Conservation (phyloP, 2,329 filamentous ascomycete species). For the Epichloe glyceriae region DNA sequence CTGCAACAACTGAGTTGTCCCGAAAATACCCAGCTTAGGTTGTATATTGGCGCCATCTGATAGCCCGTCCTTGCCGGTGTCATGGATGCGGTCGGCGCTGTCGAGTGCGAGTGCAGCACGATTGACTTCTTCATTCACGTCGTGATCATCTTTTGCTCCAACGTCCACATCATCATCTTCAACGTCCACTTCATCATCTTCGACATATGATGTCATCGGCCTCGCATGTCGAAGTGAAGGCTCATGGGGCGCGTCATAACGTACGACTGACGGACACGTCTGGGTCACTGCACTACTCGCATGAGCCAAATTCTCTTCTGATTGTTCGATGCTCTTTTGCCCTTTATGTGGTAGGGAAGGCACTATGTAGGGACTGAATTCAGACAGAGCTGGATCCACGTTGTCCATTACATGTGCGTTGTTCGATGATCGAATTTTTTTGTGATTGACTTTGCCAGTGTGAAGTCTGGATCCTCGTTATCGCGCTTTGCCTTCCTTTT, state of each 20-base stretch:
- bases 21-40: not conserved
- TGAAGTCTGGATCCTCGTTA: slow-evolving; percentile 42
- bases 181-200: slow-evolving; percentile 28
- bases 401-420: slow-evolving; percentile 22
- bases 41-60: not conserved
- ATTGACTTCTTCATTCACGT: not conserved
- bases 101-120: not conserved
- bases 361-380: slow-evolving; percentile 6
- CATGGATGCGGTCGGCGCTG: not conserved
- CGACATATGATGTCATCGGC: slow-evolving; percentile 37
- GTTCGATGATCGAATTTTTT: slow-evolving; percentile 22
- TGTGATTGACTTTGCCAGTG: slow-evolving; percentile 29
- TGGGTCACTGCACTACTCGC: slow-evolving; percentile 19
- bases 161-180: slow-evolving; percentile 22
- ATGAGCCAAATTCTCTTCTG: not conserved
- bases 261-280: not conserved
- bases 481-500: slow-evolving; percentile 41
- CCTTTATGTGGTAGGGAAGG: not conserved
- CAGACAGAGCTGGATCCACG: slow-evolving; percentile 42
- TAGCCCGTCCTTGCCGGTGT: slow-evolving; percentile 6
- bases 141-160: slow-evolving; percentile 12
- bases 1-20: not conserved
- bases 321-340: slow-evolving; percentile 8
- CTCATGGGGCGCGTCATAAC: slow-evolving; percentile 22
- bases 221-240: slow-evolving; percentile 39